Percentiles rank a stretch among this genome's conserved stretches.
phyloP scores from a whole-genome alignment of 1,284 basidiomycete genomes.

The Vanrija humicola region DNA sequence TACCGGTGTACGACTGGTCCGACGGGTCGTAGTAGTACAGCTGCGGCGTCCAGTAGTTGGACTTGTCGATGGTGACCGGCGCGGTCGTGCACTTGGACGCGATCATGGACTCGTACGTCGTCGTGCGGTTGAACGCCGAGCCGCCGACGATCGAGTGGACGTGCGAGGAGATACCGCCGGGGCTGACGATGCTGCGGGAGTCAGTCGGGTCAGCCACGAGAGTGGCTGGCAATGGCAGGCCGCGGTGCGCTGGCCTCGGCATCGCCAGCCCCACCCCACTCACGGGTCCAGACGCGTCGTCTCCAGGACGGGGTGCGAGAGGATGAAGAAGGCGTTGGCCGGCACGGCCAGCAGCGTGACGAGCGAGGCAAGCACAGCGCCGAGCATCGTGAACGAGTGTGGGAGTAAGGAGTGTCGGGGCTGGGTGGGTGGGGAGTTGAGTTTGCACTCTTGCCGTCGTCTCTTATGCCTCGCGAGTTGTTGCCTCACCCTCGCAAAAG shows the following conservation, averaged over 20 bases:
- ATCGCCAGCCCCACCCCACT: conserved; percentile 11
- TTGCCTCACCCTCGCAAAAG: too few species aligned
- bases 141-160: conserved; percentile 47
- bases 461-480: too few species aligned
- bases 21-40: conserved; percentile 32
- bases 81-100: conserved; percentile 47
- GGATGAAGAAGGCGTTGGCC: conserved; percentile 37
- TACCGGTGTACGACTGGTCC: conserved; percentile 17
- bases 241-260: not conserved
- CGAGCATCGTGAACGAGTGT: not conserved
- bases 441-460: not conserved
- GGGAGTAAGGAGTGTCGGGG: not conserved
- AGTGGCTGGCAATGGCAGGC: too few species aligned
- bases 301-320: conserved; percentile 35
- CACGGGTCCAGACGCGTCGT: conserved; percentile 44
- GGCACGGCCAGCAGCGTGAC: conserved; percentile 17
- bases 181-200: conserved; percentile 36
- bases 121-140: conserved; percentile 36
- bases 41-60: conserved; percentile 43
- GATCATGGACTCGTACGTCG: conserved; percentile 35
- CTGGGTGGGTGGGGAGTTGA: not conserved
- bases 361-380: conserved; percentile 10
- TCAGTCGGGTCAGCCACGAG: too few species aligned
- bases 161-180: conserved; percentile 40
- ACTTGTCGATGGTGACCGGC: conserved; percentile 33